Evolutionary conservation across 768 basidiomycete genomes (phyloP).

Genomic region (Rhizopogon sp.): DNA sequence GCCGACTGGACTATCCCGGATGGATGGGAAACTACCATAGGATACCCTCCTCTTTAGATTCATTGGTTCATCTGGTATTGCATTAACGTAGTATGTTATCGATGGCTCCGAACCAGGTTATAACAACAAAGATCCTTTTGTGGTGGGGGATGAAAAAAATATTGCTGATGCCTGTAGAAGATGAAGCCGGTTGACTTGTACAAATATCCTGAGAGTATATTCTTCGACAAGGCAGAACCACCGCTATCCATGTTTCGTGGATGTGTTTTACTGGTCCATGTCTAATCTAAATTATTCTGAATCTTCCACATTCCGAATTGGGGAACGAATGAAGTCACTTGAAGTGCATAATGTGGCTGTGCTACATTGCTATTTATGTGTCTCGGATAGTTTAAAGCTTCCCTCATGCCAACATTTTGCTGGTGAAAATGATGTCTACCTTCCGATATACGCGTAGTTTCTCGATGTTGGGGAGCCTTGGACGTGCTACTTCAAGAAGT

Average conservation of each 20-base stretch:
- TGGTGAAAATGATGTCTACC: not conserved
- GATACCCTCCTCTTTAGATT: slow-evolving; percentile 43
- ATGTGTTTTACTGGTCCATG: no score
- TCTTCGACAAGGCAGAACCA: no score
- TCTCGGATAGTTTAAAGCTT: no score
- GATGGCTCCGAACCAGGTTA: not conserved
- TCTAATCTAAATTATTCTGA: no score
- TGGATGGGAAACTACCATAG: slow-evolving; percentile 72
- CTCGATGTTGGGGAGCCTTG: not conserved
- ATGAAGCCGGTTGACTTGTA: no score
- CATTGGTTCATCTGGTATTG: not conserved
- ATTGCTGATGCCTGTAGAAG: no score
- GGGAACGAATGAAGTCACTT: no score
- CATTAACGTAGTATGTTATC: not conserved
- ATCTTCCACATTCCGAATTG: no score
- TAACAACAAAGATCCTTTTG: no score
- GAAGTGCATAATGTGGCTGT: not conserved
- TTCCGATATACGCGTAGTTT: not conserved
- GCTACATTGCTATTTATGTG: not conserved
- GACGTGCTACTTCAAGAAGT: slow-evolving; percentile 4
- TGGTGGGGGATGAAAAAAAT: no score
- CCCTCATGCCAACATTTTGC: not conserved
- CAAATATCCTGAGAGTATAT: no score
- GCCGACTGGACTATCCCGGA: slow-evolving; percentile 66
- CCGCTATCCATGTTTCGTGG: no score